A percentile compares a stretch with the other conserved stretches of the same genome.
These are phyloP conservation scores for Physcomitrellopsis africana DNA, from an alignment of 225 moss, liverwort and hornwort species.

Conservation along the genomic window DNA sequence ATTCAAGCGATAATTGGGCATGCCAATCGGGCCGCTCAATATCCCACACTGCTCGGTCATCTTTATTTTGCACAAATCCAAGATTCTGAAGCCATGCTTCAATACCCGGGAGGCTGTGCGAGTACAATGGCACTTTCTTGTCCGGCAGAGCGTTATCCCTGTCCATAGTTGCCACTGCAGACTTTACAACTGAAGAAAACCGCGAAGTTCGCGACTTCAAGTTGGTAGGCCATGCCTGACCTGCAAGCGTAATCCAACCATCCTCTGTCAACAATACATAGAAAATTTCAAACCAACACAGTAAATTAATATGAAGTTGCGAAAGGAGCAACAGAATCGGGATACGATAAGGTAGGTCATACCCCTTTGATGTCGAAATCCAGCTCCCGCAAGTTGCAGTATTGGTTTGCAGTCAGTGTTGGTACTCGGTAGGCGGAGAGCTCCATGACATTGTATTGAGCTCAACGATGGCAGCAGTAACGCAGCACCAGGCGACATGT, in stretches of 20 bases:
- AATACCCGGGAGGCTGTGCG: constrained; percentile 88
- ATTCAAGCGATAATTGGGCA: constrained; percentile 87
- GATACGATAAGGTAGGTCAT: neutral
- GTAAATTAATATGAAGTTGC: neutral
- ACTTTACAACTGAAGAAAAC: constrained; percentile 28
- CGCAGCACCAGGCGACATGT: constrained; percentile 40
- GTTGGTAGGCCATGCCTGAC: constrained; percentile 21
- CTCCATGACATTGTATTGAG: constrained; percentile 32
- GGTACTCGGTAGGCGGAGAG: constrained; percentile 22
- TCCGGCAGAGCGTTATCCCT: constrained; percentile 80
- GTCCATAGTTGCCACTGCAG: constrained; percentile 52
- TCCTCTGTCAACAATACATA: neutral
- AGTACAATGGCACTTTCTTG: constrained; percentile 91
- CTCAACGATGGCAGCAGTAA: constrained; percentile 36
- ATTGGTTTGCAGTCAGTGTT: constrained; percentile 25
- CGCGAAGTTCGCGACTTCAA: constrained; percentile 26
- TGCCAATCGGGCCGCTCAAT: constrained; percentile 94
- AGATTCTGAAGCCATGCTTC: constrained; percentile 89
- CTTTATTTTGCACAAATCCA: constrained; percentile 75
- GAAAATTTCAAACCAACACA: neutral
- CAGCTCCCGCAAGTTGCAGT: constrained; percentile 34
- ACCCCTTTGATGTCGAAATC: constrained; percentile 38
- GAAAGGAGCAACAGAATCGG: neutral
- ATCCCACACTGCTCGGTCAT: constrained; percentile 79
- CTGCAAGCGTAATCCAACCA: constrained; percentile 23